Conservation (phyloP, 192 early-diverging fungal genomes). For the Backusella mclennaniae region DNA sequence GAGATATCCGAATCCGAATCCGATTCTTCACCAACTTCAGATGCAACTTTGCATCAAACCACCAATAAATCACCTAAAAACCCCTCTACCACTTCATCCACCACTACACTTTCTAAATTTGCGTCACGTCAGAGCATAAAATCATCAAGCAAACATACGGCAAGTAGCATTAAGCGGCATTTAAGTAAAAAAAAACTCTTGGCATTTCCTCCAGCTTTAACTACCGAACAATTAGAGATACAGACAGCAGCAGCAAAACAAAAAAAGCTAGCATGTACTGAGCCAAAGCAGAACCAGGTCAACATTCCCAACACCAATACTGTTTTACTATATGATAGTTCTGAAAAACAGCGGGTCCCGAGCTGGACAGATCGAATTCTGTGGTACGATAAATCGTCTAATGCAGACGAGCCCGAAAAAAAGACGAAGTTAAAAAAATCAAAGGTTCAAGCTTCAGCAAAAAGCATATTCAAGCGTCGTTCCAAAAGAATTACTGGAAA, state of each 20-base stretch:
- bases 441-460: neutral
- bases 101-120: neutral
- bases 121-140: neutral
- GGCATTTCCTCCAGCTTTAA: neutral
- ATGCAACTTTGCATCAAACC: neutral
- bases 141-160: neutral
- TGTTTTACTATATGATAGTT: slow-evolving; percentile 37
- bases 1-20: slow-evolving; percentile 1
- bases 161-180: slow-evolving; percentile 4
- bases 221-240: neutral
- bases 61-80: neutral
- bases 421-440: neutral
- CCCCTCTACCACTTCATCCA: neutral
- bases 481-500: neutral
- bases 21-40: neutral
- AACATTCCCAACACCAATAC: neutral
- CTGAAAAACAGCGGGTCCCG: slow-evolving; percentile 46
- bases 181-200: slow-evolving; percentile 1
- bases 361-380: slow-evolving; percentile 52
- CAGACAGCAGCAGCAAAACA: neutral
- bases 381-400: slow-evolving; percentile 28
- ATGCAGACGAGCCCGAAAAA: neutral
- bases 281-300: neutral
- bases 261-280: neutral
- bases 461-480: neutral